Evolutionary conservation across 2,329 filamentous ascomycete genomes (phyloP), one percentile per base, ranked within the genome.

Genomic region (Neonectria punicea): DNA sequence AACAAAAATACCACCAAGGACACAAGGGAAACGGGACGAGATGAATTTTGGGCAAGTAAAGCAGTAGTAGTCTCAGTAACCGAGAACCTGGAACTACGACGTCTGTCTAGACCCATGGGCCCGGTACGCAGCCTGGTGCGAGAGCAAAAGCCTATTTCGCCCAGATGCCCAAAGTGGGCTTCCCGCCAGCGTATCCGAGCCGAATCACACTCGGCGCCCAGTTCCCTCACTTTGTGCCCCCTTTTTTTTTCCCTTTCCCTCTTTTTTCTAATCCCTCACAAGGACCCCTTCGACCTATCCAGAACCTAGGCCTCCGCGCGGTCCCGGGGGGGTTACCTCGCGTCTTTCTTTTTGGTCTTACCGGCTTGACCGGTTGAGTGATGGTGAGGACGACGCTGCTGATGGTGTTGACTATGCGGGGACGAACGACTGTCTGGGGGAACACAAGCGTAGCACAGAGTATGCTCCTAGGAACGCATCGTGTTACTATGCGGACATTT

Each of bases 221-320:
- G 41, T 41, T 50, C 53, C 46, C 36, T 50, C 30, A 47, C 20
- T 44, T 44, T 44, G 49, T 49, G 2, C 44, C 36, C 54, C 43
- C 18, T 22, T 22, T 41, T 28, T 20, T 20, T 43, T 20, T 13
- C 6, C n/a, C 5, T 41, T 41, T 41, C 16, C 36, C 36, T 39
- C 14, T 16, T 13, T 13, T 39, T 6, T n/a, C 14, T 39, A 18
- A 43, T 18, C n/a, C 39, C 39, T 28, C 32, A 18, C 6, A 57
- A 32, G 32, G 32, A 25, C 41, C 14, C 53, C 47, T 54, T 36
- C 41, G 49, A 59, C 50, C 55, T 54, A 57, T 55, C 36, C 41
- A 53, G 53, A 59, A 59, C 34, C 50, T 63, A 32, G 36, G 28
- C 20, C 61, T 56, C 46, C 41, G 36, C 47, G 55, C 47, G 13